Evolutionary conservation across 371 early-diverging fungal genomes (phyloP).

Genomic region (Rhizopus sp.): DNA sequence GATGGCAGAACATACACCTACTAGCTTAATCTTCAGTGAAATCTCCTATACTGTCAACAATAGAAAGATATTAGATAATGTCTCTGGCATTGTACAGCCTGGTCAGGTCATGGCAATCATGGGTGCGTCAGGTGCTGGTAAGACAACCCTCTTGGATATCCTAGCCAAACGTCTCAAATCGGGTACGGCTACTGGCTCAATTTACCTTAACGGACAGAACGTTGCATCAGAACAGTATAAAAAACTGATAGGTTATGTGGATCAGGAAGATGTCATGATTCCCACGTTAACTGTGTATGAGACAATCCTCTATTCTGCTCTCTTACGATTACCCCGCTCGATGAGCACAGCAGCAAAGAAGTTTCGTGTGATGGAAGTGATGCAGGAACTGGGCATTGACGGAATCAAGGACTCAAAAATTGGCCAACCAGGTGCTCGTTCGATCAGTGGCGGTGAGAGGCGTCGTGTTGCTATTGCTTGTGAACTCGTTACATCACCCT

Average conservation of each 20-base stretch:
- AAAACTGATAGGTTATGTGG: slow-evolving; percentile 76
- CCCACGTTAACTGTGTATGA: slow-evolving; percentile 84
- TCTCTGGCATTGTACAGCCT: slow-evolving; percentile 73
- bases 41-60: slow-evolving; percentile 55
- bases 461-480: slow-evolving; percentile 87
- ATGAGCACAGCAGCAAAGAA: slow-evolving; percentile 61
- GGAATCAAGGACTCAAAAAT: slow-evolving; percentile 79
- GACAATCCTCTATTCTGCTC: slow-evolving; percentile 77
- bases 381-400: slow-evolving; percentile 77
- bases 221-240: slow-evolving; percentile 60
- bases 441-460: slow-evolving; percentile 85
- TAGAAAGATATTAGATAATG: slow-evolving; percentile 58
- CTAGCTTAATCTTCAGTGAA: slow-evolving; percentile 67
- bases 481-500: slow-evolving; percentile 89
- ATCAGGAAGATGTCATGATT: slow-evolving; percentile 87
- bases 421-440: slow-evolving; percentile 75
- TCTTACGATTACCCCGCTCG: slow-evolving; percentile 73
- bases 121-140: slow-evolving; percentile 78
- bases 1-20: slow-evolving; percentile 73
- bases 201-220: slow-evolving; percentile 68
- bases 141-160: slow-evolving; percentile 74
- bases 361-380: slow-evolving; percentile 70
- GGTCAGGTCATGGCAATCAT: slow-evolving; percentile 87
- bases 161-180: slow-evolving; percentile 69
- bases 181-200: slow-evolving; percentile 61